Evolutionary conservation across 2,329 filamentous ascomycete genomes (phyloP), one percentile per base, ranked within the genome.

Genomic region (Onygenales sp.): DNA sequence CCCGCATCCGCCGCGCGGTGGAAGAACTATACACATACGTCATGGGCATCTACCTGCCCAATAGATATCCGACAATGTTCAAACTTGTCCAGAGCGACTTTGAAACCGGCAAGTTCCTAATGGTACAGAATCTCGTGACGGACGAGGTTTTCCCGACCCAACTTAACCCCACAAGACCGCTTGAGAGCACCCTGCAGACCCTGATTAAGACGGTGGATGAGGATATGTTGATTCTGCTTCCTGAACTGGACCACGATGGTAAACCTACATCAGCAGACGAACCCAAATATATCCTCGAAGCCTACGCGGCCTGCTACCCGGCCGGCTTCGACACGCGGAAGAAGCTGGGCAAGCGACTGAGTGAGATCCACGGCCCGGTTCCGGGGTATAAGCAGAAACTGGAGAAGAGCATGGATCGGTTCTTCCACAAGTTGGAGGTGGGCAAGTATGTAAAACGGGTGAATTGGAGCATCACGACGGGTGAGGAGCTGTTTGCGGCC

Each of bases 361-460:
- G 74, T 0, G 71, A 74, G 32, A 84, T 85, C 58, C 82, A 85
- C 61, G 63, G 47, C 0, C 81, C 81, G 0, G 80, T 85, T 0
- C 82, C 82, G 0, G 73, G 75, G 6, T 85, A 85, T 61, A 67
- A 62, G 34, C 64, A 71, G 45, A 84, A 82, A 60, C 59, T 85
- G 0, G 77, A 79, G 59, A 74, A 69, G 49, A 77, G 72, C 49
- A 85, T 85, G 82, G 81, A 85, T 61, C 69, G 78, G 1, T 84
- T 80, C 66, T 84, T 85, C 62, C 72, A 76, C 1, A 64, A 65
- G 10, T 48, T 85, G 0, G 74, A 78, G 9, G 69, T 74, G 0
- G 81, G 81, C 0, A 76, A 71, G 56, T 71, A 77, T 10, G 79
- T 85, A 1, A 75, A 75, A 62, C 67, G 83, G 5, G 67, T 69